Conservation (phyloP, 1,284 basidiomycete species). For the Apiotrichum gamsii region DNA sequence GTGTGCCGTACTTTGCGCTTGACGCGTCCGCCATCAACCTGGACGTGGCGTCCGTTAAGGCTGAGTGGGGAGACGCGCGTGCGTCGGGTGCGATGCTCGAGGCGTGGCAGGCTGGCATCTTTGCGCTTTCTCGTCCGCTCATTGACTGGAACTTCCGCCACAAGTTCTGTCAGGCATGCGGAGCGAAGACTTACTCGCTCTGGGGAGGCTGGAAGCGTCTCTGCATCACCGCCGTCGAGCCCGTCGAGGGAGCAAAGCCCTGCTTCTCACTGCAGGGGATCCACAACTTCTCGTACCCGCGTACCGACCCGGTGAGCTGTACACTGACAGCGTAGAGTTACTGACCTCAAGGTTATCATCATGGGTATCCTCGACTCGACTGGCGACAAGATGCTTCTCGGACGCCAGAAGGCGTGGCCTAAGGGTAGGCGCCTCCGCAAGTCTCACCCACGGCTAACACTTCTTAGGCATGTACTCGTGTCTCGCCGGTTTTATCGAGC, state of each 20-base stretch:
- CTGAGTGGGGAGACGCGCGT: slow-evolving; percentile 64
- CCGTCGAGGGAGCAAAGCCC: slow-evolving; percentile 27
- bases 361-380: slow-evolving; percentile 76
- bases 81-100: slow-evolving; percentile 52
- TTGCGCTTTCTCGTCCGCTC: slow-evolving; percentile 69
- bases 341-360: slow-evolving; percentile 64
- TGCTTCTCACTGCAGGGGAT: slow-evolving; percentile 61
- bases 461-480: slow-evolving; percentile 67
- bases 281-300: slow-evolving; percentile 81
- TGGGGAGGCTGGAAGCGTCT: slow-evolving; percentile 95
- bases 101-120: slow-evolving; percentile 59
- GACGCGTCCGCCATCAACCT: slow-evolving; percentile 57
- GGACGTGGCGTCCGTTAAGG: slow-evolving; percentile 34
- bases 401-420: slow-evolving; percentile 57
- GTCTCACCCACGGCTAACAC: background rate
- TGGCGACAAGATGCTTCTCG: slow-evolving; percentile 75
- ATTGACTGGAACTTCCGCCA: slow-evolving; percentile 85
- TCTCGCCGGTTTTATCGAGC: slow-evolving; percentile 84
- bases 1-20: slow-evolving; percentile 71
- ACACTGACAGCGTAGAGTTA: background rate
- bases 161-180: slow-evolving; percentile 88
- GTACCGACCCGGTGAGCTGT: slow-evolving; percentile 61
- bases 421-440: slow-evolving; percentile 35
- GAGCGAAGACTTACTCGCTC: slow-evolving; percentile 70
- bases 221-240: slow-evolving; percentile 58